phyloP scores from a whole-genome alignment of 2,329 filamentous ascomycete genomes.

The Saccharata proteae region DNA sequence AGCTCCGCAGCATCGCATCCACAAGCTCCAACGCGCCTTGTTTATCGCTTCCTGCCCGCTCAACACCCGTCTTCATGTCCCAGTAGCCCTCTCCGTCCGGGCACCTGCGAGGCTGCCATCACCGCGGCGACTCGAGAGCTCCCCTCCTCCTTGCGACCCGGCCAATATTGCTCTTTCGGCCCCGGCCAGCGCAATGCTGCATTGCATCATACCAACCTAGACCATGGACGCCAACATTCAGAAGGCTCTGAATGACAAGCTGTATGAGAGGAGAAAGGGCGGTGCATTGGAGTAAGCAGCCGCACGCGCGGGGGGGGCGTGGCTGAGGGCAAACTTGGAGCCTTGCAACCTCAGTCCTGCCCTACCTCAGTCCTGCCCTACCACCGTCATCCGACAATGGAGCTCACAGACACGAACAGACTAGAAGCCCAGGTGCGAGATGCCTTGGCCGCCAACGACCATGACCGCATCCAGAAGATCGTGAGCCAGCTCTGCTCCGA shows the following conservation, averaged over 20 bases:
- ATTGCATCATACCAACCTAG: slow-evolving; percentile 2
- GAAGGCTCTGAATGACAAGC: slow-evolving; percentile 89
- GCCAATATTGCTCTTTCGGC: too few relatives aligned
- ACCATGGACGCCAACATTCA: slow-evolving; percentile 81
- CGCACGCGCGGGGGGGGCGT: neutral
- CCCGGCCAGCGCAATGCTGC: slow-evolving; percentile 6
- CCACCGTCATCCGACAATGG: neutral
- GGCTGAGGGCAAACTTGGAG: too few relatives aligned
- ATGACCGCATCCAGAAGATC: slow-evolving; percentile 70
- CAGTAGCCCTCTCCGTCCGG: too few relatives aligned
- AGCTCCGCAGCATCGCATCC: too few relatives aligned
- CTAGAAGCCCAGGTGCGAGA: slow-evolving; percentile 87
- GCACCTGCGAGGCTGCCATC: too few relatives aligned
- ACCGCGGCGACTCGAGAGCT: too few relatives aligned
- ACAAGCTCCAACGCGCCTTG: too few relatives aligned
- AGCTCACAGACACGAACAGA: slow-evolving; percentile 33
- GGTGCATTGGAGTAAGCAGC: slow-evolving; percentile 80
- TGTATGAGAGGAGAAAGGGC: slow-evolving; percentile 95
- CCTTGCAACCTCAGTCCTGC: neutral
- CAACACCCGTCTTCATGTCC: too few relatives aligned
- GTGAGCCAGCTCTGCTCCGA: slow-evolving; percentile 96
- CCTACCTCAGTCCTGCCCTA: neutral
- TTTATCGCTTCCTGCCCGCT: too few relatives aligned
- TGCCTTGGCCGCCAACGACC: slow-evolving; percentile 62
- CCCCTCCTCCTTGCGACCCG: too few relatives aligned